Percentiles rank a stretch among this genome's conserved stretches.
Conservation (phyloP, 2,329 filamentous ascomycete species). For the Talaromyces funiculosus region DNA sequence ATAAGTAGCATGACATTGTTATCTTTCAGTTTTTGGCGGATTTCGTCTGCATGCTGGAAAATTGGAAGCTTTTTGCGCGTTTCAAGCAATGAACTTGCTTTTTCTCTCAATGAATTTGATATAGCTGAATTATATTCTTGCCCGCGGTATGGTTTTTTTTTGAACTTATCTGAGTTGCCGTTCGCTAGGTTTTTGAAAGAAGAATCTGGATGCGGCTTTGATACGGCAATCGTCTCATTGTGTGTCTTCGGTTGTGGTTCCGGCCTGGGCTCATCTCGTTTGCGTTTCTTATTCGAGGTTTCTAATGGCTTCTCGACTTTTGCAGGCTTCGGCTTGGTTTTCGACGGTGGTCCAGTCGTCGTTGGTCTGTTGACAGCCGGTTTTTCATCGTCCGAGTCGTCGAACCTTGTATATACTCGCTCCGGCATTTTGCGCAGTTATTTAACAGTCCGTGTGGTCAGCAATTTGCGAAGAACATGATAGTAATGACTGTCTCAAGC, state of each 20-base stretch:
- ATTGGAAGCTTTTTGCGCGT: conserved; percentile 70
- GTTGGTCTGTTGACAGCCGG: conserved; percentile 13
- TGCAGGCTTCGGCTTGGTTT: conserved; percentile 13
- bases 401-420: conserved; percentile 36
- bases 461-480: not conserved
- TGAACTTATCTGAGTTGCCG: not conserved
- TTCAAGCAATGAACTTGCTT: conserved; percentile 43
- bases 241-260: not conserved
- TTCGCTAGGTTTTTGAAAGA: not conserved
- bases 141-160: not conserved
- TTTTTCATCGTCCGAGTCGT: conserved; percentile 27
- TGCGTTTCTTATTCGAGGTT: conserved; percentile 25
- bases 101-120: conserved; percentile 33
- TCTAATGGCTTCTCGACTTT: conserved; percentile 14
- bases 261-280: conserved; percentile 23
- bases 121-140: not conserved
- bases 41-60: conserved; percentile 66
- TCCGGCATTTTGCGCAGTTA: conserved; percentile 35
- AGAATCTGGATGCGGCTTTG: not conserved
- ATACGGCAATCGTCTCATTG: not conserved
- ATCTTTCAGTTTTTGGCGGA: conserved; percentile 57
- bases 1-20: conserved; percentile 77
- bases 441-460: not conserved
- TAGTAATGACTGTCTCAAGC: not conserved
- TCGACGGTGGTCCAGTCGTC: not conserved